Evolutionary conservation across 2,329 filamentous ascomycete species (phyloP), one percentile per base, ranked within the genome.

Genomic region (Tolypocladium paradoxum): DNA sequence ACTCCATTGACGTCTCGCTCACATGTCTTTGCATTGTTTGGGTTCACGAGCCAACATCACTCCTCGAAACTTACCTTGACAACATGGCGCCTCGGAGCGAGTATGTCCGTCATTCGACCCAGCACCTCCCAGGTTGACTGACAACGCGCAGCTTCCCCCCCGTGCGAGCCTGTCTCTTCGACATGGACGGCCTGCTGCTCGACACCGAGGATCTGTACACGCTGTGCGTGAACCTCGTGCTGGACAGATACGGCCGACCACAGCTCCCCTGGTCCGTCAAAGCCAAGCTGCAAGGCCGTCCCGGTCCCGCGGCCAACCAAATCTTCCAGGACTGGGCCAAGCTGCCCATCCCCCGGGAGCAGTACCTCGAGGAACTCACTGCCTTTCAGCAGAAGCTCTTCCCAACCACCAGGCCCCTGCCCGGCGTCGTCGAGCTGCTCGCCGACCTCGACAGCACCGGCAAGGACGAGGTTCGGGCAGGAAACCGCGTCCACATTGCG

Each of bases 161-260:
- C 48, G 78, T 97, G 55, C 82, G 90, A 61, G 93, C 92, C 61
- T 96, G 91, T 70, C 84, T 99, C 59, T 97, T 99, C 69, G 93
- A 99, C 76, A 96, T 97, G 91, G 93, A 99, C 70, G 93, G 93
- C 56, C 85, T 99, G 36, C 82, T 99, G 22, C 87, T 99, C 66
- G 85, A 97, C 71, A 90, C 88, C 35, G 93, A 97, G 75, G 93
- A 97, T 63, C 70, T 83, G 53, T 97, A 97, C 76, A 93, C 90
- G 0, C 67, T 81, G 29, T 87, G 88, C 70, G 87, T 90, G 56
- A 96, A 99, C 72, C 76, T 82, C 27, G 80, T 97, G 37, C 84
- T 99, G 38, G 76, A 78, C 53, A 83, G 87, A 65, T 89, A 93
- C 69, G 80, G 78, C 62, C 83, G 82, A 49, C 86, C 88, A 1